These are phyloP conservation scores for Pythium myriotylum DNA, from an alignment of 352 stramenopile genomes.

Conservation along the genomic window DNA sequence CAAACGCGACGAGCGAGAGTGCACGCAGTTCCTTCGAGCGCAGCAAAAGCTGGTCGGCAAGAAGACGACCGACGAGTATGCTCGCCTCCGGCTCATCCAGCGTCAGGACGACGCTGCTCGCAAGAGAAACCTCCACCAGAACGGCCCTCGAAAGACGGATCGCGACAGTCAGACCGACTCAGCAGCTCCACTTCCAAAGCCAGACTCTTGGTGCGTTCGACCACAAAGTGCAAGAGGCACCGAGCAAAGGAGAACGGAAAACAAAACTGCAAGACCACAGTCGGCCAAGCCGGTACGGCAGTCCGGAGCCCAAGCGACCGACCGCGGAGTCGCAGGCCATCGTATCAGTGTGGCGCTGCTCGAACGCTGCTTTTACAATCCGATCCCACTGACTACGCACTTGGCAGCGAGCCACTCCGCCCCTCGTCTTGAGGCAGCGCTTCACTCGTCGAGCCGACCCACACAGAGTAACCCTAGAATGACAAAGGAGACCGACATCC, in stretches of 20 bases:
- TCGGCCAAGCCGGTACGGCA: conserved; percentile 45
- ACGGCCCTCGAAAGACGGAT: conserved; percentile 24
- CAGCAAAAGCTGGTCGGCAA: conserved; percentile 50
- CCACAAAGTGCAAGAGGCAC: not conserved
- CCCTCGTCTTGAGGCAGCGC: conserved; percentile 10
- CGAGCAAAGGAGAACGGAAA: no score
- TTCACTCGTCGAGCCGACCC: conserved; percentile 9
- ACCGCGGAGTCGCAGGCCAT: conserved; percentile 19
- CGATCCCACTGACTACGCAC: conserved; percentile 15
- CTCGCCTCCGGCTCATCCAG: conserved; percentile 42
- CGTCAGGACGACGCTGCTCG: conserved; percentile 35
- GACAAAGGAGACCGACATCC: not conserved
- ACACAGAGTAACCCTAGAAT: not conserved
- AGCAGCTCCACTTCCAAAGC: no score
- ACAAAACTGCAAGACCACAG: conserved; percentile 31
- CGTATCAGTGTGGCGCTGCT: conserved; percentile 37
- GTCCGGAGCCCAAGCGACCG: not conserved
- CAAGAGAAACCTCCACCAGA: conserved; percentile 51
- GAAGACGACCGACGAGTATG: conserved; percentile 61
- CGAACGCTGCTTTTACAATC: conserved; percentile 41
- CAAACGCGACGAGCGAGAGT: conserved; percentile 29
- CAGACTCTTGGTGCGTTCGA: not conserved
- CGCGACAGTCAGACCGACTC: no score
- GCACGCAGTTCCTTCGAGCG: conserved; percentile 30
- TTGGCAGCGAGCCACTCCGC: conserved; percentile 33